Percentiles rank a stretch among this genome's conserved stretches.
Evolutionary conservation across 257 asterid species (phyloP).

Genomic region (Nicotiana obtusifolia): DNA sequence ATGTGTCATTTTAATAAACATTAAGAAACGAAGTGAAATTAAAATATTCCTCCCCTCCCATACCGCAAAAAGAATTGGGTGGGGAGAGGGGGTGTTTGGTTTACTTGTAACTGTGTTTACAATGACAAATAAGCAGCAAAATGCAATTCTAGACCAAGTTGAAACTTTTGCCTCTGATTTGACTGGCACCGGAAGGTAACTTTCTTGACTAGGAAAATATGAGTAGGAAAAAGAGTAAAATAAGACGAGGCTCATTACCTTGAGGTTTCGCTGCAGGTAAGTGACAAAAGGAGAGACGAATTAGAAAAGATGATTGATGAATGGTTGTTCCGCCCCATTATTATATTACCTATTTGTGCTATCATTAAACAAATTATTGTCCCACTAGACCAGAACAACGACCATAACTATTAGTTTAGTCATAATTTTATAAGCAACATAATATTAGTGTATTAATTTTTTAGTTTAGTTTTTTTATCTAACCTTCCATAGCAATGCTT

Average conservation of each 20-base stretch:
- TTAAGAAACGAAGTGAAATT: too few relatives aligned
- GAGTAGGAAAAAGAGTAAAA: constrained; percentile 7
- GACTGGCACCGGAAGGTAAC: neutral
- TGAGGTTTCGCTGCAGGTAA: constrained; percentile 37
- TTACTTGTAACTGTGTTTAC: neutral
- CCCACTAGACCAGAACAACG: constrained; percentile 25
- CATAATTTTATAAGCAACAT: constrained; percentile 19
- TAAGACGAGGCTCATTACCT: constrained; percentile 32
- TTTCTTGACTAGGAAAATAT: neutral
- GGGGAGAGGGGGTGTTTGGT: too few relatives aligned
- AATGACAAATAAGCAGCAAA: neutral
- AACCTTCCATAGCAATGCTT: constrained; percentile 9
- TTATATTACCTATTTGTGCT: constrained; percentile 17
- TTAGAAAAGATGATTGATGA: constrained; percentile 24
- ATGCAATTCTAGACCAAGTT: neutral
- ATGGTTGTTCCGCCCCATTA: constrained; percentile 54
- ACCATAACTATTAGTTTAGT: constrained; percentile 15
- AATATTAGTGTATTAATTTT: neutral
- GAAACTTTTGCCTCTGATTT: neutral
- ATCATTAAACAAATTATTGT: constrained; percentile 22
- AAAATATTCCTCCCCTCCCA: too few relatives aligned
- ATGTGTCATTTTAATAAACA: neutral
- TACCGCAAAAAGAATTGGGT: too few relatives aligned
- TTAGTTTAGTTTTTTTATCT: constrained; percentile 15
- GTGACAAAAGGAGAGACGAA: constrained; percentile 53